Evolutionary conservation across 148 eudicot genomes (phyloP), one percentile per base, ranked within the genome.

Genomic region (Cornus florida): DNA sequence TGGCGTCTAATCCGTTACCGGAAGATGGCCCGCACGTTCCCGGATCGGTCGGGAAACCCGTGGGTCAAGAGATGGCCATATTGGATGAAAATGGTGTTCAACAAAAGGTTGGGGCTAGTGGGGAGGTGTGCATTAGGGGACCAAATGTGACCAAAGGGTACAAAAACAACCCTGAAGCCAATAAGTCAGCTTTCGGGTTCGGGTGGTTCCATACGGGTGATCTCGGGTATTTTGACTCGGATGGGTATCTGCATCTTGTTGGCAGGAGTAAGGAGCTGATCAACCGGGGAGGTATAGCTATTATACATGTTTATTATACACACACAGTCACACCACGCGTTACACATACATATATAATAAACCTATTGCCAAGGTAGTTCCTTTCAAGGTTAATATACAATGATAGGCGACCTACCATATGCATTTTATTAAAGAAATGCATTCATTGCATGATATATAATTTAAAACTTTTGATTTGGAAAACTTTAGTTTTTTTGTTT

Each of bases 181-280:
- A 93, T 69, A 91, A 93, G 72, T 73, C 93, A 0, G 99, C 89
- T 23, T 95, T 88, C 75, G 84, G 41, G 68, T 95, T 89, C 74
- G 98, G 97, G 68, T 95, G 99, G 99, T 95, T 95, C 33, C 99
- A 95, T 70, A 95, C 99, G 7, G 99, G 99, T 14, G 99, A 95
- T 82, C 80, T 92, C 12, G 99, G 99, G 24, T 93, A 66, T 79
- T 78, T 93, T 7, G 98, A 95, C 68, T 86, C 91, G 22, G 94
- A 93, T 59, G 98, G 99, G 19, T 95, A 89, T 83, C 85, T 95
- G 88, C 97, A 92, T 83, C 88, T 95, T 59, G 99, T 95, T 43
- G 99, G 99, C 19, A 87, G 99, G 79, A 95, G 92, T 69, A 95
- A 95, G 91, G 99, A 95, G 89, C 85, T 95, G 76, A 89, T 95